Evolutionary conservation across 2,329 filamentous ascomycete genomes (phyloP), one percentile per base, ranked within the genome.

Genomic region (Monilinia laxa): DNA sequence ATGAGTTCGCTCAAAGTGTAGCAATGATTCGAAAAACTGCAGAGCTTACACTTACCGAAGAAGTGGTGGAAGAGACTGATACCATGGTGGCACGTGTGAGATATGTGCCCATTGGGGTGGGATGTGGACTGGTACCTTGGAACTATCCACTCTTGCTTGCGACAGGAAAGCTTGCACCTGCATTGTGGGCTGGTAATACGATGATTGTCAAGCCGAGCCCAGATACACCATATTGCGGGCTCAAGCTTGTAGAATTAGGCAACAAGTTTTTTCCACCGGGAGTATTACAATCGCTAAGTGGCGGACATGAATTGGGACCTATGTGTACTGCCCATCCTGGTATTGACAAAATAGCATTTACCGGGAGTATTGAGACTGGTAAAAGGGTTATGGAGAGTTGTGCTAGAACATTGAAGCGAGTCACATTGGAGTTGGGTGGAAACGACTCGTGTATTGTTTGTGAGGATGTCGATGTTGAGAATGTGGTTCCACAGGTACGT

Each of bases 331-430:
- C 79, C n/a, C 85, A 87, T 71, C 78, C 79, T 1, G 81, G 79
- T 16, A 82, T 87, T 71, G 79, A 81, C 64, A 86, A 86, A 76
- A 83, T 87, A 73, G 82, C 78, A 67, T 87, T 87, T 73, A 87
- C 85, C 0, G 85, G 85, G 3, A 85, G 84, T 0, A 83, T 78
- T 6, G 75, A 78, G 4, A 85, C 84, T 0, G 74, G 83, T 70
- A 81, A 82, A 69, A 78, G 77, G 56, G 80, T 85, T 52, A 81
- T 84, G 79, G 80, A 77, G 45, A 80, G 64, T 31, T 66, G 64
- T 54, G 79, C 81, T 11, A 79, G 78, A 71, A 84, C 83, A 0
- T 73, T 86, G 57, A 86, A 87, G 74, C 62, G 70, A 12, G 69
- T 74, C 1, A 74, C 72, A 0, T 63, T 75, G 2, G 74, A 81